phyloP scores from a whole-genome alignment of 2,329 filamentous ascomycete genomes.

The Cordyceps pruinosa region DNA sequence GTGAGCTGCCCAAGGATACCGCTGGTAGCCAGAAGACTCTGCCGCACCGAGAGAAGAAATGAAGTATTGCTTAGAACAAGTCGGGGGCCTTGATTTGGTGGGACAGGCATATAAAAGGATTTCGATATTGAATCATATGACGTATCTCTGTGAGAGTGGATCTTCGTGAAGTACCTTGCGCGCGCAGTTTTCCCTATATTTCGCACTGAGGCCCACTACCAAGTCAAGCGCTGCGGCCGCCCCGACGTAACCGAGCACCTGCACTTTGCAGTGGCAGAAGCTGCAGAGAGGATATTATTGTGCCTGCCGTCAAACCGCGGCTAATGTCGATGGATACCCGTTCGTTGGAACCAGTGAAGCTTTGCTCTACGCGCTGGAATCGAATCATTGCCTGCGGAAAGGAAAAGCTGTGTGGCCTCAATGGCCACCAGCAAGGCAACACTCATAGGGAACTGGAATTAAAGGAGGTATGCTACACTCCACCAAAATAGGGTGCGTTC shows the following conservation, averaged over 20 bases:
- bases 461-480: neutral
- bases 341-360: neutral
- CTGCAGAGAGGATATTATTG: neutral
- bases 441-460: constrained; percentile 33
- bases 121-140: too few species aligned
- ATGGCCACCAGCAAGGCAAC: neutral
- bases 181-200: too few species aligned
- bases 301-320: too few species aligned
- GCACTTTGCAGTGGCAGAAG: neutral
- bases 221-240: too few species aligned
- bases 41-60: constrained; percentile 24
- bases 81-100: neutral
- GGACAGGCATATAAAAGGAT: neutral
- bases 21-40: constrained; percentile 27
- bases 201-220: too few species aligned
- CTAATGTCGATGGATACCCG: neutral
- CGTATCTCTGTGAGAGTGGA: too few species aligned
- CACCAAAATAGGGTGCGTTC: neutral
- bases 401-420: neutral
- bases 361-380: neutral
- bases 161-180: too few species aligned
- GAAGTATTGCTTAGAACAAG: neutral
- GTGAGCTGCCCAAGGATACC: constrained; percentile 73
- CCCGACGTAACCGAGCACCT: too few species aligned
- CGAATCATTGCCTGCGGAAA: neutral